A percentile compares a stretch with the other conserved stretches of the same genome.
Conservation (phyloP, 2,329 filamentous ascomycete genomes). For the Trematosphaeria pertusa region DNA sequence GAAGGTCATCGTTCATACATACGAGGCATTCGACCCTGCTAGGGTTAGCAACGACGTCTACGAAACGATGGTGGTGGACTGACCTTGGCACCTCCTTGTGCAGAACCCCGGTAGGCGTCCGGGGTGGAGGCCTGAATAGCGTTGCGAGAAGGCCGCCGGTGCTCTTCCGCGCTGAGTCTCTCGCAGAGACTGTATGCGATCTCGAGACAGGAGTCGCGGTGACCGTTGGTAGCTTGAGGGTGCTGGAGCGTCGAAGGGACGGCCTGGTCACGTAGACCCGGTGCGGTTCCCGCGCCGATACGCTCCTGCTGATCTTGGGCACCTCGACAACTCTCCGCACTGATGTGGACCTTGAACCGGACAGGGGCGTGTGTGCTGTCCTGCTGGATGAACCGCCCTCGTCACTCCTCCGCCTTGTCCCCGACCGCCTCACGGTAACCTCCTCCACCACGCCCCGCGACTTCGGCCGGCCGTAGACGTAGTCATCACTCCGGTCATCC, state of each 20-base stretch:
- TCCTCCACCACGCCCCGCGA: constrained; percentile 38
- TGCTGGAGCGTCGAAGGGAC: constrained; percentile 39
- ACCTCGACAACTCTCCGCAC: constrained; percentile 36
- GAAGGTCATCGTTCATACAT: constrained; percentile 72
- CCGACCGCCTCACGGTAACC: constrained; percentile 34
- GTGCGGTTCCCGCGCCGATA: constrained; percentile 40
- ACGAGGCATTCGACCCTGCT: constrained; percentile 73
- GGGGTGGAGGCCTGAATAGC: constrained; percentile 38
- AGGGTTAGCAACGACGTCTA: constrained; percentile 17
- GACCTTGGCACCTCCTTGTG: constrained; percentile 38
- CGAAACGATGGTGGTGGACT: constrained; percentile 1
- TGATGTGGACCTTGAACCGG: constrained; percentile 41
- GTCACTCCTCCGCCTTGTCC: constrained; percentile 37
- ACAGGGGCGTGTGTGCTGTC: constrained; percentile 40
- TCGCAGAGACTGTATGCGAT: constrained; percentile 28
- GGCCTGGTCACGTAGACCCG: constrained; percentile 37
- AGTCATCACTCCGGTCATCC: constrained; percentile 37
- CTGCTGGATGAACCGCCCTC: constrained; percentile 44
- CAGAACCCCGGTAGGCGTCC: constrained; percentile 26
- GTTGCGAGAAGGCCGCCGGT: constrained; percentile 41
- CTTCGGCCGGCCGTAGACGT: constrained; percentile 39
- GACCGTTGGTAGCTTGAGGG: constrained; percentile 31
- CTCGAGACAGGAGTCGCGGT: constrained; percentile 32
- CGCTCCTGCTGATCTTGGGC: constrained; percentile 40
- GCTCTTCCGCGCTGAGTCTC: constrained; percentile 37